Evolutionary conservation across 306 rosid species (phyloP), one percentile per base, ranked within the genome.

Genomic region (Albizia julibrissin): DNA sequence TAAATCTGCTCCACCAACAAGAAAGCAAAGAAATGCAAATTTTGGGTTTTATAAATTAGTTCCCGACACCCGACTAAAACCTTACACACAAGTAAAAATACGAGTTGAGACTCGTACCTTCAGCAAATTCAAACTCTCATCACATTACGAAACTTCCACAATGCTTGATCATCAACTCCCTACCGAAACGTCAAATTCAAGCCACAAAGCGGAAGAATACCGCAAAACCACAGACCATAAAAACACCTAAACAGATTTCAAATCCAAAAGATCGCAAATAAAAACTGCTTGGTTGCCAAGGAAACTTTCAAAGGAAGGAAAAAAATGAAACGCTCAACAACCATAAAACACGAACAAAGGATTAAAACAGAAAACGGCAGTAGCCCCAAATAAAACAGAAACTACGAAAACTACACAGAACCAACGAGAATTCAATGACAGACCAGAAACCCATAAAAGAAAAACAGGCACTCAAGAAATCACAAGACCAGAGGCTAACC

Each of bases 371-470:
- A n/a, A 61, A 26, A 27, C 34, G 18, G 56, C 58, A 71, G 56
- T 39, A 71, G 58, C 58, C 58, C 56, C 75, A 24, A 26, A 10
- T 37, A 69, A 37, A 77, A 76, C 64, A 27, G 43, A 15, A 66
- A 33, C 82, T 0, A 43, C 49, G 24, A 58, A 31, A 0, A 69
- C 64, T 39, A 26, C 15, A 73, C 18, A 75, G 66, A 83, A 76
- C 33, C 49, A 82, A 74, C 46, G 49, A 68, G 71, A 82, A 79
- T 79, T 62, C 54, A 79, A 33, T 58, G 62, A 82, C 78, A 61
- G 90, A 89, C 88, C 90, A 79, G 56, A 77, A 5, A 72, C 75
- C 9, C 52, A 33, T 22, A n/a, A 31, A 10, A 7, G 37, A 44
- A 24, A 40, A 19, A 52, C 3, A 76, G 22, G 16, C 58, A 27